Conservation (phyloP, 73 alveolate genomes). For the Tetrahymena elliotti region DNA sequence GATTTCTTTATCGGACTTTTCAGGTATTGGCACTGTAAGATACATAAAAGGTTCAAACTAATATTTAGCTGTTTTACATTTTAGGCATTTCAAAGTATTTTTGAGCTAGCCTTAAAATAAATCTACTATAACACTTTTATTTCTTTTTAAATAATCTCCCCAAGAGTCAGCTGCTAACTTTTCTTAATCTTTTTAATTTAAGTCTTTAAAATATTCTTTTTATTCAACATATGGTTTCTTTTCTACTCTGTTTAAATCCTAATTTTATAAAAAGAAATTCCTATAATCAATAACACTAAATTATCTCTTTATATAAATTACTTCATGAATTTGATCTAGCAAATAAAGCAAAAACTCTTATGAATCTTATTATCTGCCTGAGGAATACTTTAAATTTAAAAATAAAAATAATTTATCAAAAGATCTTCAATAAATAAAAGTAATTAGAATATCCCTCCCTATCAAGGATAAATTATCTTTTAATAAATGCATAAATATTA, state of each 20-base stretch:
- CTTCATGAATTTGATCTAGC: constrained; percentile 90
- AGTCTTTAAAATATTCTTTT: constrained; percentile 3
- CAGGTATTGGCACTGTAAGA: constrained; percentile 75
- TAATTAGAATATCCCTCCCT: too few relatives aligned
- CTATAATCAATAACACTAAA: too few relatives aligned
- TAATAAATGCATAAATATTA: too few relatives aligned
- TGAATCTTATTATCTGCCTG: constrained; percentile 75
- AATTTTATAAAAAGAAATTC: too few relatives aligned
- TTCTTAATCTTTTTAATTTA: constrained; percentile 21
- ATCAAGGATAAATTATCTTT: too few relatives aligned
- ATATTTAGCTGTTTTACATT: constrained; percentile 28
- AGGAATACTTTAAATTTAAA: background rate
- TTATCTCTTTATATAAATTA: background rate
- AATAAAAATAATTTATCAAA: background rate
- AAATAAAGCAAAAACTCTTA: constrained; percentile 91
- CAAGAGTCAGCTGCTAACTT: constrained; percentile 57
- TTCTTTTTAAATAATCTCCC: constrained; percentile 64
- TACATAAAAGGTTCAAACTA: constrained; percentile 82
- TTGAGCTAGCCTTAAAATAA: constrained; percentile 81
- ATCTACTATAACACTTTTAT: constrained; percentile 74
- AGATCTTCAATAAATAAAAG: too few relatives aligned
- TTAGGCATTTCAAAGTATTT: constrained; percentile 50
- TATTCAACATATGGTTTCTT: background rate
- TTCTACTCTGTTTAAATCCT: constrained; percentile 76
- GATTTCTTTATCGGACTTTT: constrained; percentile 41